Evolutionary conservation across 768 basidiomycete genomes (phyloP), one percentile per base, ranked within the genome.

Genomic region (Sutorius australiensis): DNA sequence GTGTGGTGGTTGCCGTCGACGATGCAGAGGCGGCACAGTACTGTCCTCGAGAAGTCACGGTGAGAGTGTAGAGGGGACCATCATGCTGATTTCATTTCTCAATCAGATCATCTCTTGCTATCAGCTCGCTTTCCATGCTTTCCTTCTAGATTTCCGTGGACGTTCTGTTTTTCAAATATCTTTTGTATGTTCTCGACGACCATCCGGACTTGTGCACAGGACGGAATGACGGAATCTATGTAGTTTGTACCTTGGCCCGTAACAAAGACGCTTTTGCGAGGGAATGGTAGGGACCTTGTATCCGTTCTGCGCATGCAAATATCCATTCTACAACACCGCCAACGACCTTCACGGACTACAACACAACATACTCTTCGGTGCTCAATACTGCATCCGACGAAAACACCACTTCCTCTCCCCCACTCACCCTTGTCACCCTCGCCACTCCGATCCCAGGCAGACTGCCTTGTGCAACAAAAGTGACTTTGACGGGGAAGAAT

Each of bases 401-500:
- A 57, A 73, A 82, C 4, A 73, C 72, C 37, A 78, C 74, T n/a
- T 78, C 72, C 42, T 78, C 80, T 3, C 73, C 73, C 32, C 67
- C 69, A 21, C 72, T 79, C 19, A 84, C 71, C 46, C 77, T 78
- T n/a, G 75, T 79, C 34, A 88, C 84, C 30, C 68, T 73, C 3
- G 70, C 76, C 14, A 95, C 80, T 28, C 75, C 78, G 36, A 97
- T 77, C 19, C 93, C 91, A 0, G 87, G 86, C 56, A 95, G 69
- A 61, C 87, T 90, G 8, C 90, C 89, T 59, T 87, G 80, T 0
- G 83, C 87, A 46, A 87, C 83, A 64, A 98, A 98, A 1, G 77
- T 71, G 1, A 95, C 86, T 33, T 79, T 77, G 45, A 99, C 92
- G 3, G 95, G 95, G 90, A 98, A 99, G 76, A 97, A 95, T 10